Conservation (phyloP, 2,329 filamentous ascomycete species). For the Xylariales sp. region DNA sequence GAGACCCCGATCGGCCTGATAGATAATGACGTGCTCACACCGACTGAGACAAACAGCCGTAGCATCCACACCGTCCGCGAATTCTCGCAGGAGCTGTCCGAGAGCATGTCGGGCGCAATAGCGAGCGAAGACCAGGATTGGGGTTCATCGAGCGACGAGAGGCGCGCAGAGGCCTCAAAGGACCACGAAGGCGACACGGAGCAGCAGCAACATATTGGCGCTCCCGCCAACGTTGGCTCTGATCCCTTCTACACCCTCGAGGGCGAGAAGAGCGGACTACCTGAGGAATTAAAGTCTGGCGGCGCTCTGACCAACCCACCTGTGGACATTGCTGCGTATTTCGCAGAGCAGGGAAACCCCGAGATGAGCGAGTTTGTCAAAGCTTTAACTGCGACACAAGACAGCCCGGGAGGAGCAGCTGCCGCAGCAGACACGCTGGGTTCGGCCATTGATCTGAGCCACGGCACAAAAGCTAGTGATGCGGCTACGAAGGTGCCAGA, state of each 20-base stretch:
- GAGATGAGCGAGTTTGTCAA: conserved; percentile 25
- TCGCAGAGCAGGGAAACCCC: conserved; percentile 18
- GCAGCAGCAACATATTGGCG: neutral
- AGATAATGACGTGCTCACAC: conserved; percentile 17
- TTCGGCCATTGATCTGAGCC: neutral
- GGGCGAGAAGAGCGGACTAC: neutral
- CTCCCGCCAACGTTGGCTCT: neutral
- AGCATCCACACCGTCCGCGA: conserved; percentile 12
- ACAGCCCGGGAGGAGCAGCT: neutral
- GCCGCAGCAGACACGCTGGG: neutral
- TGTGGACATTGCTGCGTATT: conserved; percentile 19
- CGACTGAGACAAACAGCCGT: conserved; percentile 19
- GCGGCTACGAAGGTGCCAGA: too few relatives aligned
- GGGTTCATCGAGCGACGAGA: neutral
- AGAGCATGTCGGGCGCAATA: conserved; percentile 7
- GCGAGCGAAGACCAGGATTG: neutral
- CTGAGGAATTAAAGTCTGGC: neutral
- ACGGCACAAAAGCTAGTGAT: too few relatives aligned
- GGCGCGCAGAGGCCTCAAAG: neutral
- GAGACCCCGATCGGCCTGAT: conserved; percentile 12
- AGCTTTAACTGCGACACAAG: conserved; percentile 12
- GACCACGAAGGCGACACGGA: neutral
- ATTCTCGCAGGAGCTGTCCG: conserved; percentile 11
- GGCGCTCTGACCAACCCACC: conserved; percentile 6
- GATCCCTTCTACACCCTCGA: neutral